phyloP scores from a whole-genome alignment of 192 early-diverging fungal species.

The Coemansia aciculifera region DNA sequence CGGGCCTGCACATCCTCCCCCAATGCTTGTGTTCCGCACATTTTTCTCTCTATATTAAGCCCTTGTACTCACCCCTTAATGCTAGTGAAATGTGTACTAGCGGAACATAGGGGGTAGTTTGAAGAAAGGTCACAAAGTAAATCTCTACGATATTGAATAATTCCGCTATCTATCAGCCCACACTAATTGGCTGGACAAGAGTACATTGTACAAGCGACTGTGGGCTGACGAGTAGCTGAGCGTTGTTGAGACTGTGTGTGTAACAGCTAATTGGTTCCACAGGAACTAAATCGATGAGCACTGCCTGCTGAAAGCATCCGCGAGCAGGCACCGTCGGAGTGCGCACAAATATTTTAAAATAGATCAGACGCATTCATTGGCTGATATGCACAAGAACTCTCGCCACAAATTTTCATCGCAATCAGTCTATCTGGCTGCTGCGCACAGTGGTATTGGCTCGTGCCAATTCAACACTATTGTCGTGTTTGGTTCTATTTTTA shows the following conservation, averaged over 20 bases:
- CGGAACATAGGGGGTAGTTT: not conserved
- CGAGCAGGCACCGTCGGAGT: not conserved
- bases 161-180: not conserved
- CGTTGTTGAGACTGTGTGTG: slow-evolving; percentile 2
- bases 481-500: not conserved
- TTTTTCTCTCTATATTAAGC: not conserved
- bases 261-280: slow-evolving; percentile 5
- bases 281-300: not conserved
- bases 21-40: slow-evolving; percentile 4
- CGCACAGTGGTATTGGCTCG: not conserved
- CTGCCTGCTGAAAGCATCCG: not conserved
- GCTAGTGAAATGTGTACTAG: not conserved
- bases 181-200: slow-evolving; percentile 5
- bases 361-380: not conserved
- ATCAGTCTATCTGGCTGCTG: not conserved
- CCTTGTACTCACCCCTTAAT: not conserved
- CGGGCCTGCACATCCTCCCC: slow-evolving; percentile 6
- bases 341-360: slow-evolving; percentile 4
- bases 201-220: not conserved
- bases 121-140: not conserved
- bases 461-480: not conserved
- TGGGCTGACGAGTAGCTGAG: slow-evolving; percentile 6
- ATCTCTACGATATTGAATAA: not conserved
- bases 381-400: not conserved
- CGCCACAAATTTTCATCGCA: not conserved